phyloP scores from a whole-genome alignment of 2,329 filamentous ascomycete species.

The Plenodomus tracheiphilus region DNA sequence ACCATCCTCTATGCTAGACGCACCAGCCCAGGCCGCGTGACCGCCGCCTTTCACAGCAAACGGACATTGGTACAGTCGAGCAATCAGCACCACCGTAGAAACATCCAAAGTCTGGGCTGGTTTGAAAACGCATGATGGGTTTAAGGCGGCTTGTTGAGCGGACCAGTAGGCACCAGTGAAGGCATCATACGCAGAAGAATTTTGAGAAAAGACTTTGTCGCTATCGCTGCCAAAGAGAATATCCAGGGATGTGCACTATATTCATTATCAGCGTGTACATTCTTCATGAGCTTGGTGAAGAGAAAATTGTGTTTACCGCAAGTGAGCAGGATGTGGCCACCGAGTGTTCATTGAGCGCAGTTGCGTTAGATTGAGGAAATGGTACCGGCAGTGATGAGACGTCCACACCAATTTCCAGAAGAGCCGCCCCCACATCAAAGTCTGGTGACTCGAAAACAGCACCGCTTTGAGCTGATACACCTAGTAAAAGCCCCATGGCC shows the following conservation, averaged over 20 bases:
- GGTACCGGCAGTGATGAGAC: no score
- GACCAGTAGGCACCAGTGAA: conserved; percentile 24
- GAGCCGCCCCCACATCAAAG: no score
- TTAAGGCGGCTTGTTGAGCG: conserved; percentile 21
- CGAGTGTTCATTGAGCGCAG: no score
- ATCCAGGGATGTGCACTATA: conserved; percentile 18
- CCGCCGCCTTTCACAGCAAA: conserved; percentile 51
- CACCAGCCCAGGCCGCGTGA: conserved; percentile 44
- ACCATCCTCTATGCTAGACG: conserved; percentile 47
- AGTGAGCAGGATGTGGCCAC: no score
- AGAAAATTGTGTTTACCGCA: no score
- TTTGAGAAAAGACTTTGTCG: conserved; percentile 9
- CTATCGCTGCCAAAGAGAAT: conserved; percentile 15
- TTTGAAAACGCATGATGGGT: conserved; percentile 28
- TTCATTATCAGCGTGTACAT: background rate
- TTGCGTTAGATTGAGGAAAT: no score
- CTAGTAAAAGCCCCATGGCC: no score
- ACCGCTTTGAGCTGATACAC: no score
- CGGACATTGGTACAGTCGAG: conserved; percentile 26
- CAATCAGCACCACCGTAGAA: conserved; percentile 13
- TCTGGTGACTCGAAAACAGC: no score
- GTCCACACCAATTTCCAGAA: no score
- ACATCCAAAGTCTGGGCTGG: conserved; percentile 12
- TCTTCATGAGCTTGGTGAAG: no score
- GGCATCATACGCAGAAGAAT: conserved; percentile 7